Base-by-base conservation (phyloP, 768 basidiomycete genomes). In the Leccinum boreale region DNA sequence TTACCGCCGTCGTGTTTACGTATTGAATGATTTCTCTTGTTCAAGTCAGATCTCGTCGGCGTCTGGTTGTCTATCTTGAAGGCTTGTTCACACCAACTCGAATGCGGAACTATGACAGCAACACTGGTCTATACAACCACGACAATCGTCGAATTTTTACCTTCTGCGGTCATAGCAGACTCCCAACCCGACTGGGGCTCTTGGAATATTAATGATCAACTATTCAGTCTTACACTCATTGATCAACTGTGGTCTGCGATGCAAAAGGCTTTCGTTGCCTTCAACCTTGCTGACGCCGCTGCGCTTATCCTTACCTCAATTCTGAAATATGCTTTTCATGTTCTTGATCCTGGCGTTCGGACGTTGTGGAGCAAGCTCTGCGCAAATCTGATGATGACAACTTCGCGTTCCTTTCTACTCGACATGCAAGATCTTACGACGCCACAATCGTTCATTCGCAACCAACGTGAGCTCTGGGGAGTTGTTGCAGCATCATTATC, bases 1-100 rank as follows among this genome's bases (percentile, higher is more conserved):
- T 55, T 33, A 29, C 28, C 31, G 50, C 31, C 46, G 14, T n/a
- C 28, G 36, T 45, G 23, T 49, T 51, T 52, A 31, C 50, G 24
- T 44, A 52, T 58, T 60, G 21, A 63, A 21, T 51, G 10, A 8
- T 60, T 31, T 23, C 48, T 47, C 12, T 56, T 23, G 26, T 26
- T 50, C 29, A 60, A 83, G 82, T 59, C 67, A 14, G 69, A 69
- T 45, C 69, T 84, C 24, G 48, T 81, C 4, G 65, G 72, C 45
- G 69, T 76, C 1, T 88, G 86, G 86, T 77, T 81, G 59, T 77
- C 80, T 0, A 74, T 88, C 17, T 70, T 89, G n/a, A 77, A 84
- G 24, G 78, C 71, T 17, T 79, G 77, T 45, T 72, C 79, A 10
- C 76, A 79, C 52, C 65, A 80, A 11, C 75, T 76, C 1, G 75